Base-by-base conservation (phyloP, 2,329 filamentous ascomycete species). In the Aspergillus sp. region DNA sequence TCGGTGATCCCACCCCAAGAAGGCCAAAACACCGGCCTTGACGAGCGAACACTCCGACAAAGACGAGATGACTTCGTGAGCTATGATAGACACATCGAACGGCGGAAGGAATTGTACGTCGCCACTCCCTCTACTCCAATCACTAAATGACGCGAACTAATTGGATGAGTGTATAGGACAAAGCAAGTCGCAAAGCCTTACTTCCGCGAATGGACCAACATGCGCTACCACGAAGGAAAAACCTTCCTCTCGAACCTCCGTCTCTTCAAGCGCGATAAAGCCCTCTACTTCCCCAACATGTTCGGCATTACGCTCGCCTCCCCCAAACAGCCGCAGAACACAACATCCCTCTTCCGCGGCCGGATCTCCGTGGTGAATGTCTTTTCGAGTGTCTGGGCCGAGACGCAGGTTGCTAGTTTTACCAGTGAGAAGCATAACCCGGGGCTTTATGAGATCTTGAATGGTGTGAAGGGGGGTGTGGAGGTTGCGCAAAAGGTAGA, bases 281-380 rank as follows among this genome's bases (percentile, higher is more conserved):
- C 91, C 4, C 80, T 96, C 54, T 97, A 86, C 75, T 96, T 98
- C 72, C 93, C 93, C 41, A 98, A 98, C 71, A 76, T 98, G 49
- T 81, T 80, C 65, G 93, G 93, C 41, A 76, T 80, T 57, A 96
- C 90, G 2, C 76, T 96, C 25, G 72, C 80, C 47, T 82, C 81
- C 56, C 72, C 72, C 44, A 71, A 72, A 61, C 73, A 72, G 49
- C 70, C 71, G 43, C 66, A 75, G 39, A 82, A 95, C 69, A 95
- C 90, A 1, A 96, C 90, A 6, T 78, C 83, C 0, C 68, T 85
- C 3, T 77, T 97, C 48, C 72, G 76, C 43, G 88, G 87, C 49
- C 86, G 82, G 63, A 78, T 93, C 15, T 86, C 83, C 7, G 75
- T 97, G 52, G 84, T 98, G 22, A 84, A 81, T 63, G 72, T 97